These are phyloP conservation scores for Suhomyces kilbournensis DNA, from an alignment of 805 yeast genomes.

Conservation along the genomic window DNA sequence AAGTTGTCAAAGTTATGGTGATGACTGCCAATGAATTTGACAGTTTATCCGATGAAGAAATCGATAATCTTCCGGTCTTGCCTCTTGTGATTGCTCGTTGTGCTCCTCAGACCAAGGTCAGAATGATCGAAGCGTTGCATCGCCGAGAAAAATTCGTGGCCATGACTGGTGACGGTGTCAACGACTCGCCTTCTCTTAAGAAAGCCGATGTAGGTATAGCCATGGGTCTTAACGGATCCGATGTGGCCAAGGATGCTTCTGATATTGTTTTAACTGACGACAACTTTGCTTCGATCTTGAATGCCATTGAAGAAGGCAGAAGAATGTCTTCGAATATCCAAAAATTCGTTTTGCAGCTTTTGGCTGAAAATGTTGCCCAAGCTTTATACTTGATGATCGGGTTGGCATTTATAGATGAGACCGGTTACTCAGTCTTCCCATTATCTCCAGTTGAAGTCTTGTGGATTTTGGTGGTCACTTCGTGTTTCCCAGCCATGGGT, in stretches of 20 bases:
- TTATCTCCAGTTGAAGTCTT: constrained; percentile 72
- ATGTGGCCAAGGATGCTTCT: constrained; percentile 81
- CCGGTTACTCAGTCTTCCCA: constrained; percentile 74
- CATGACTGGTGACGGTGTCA: constrained; percentile 66
- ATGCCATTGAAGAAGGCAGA: constrained; percentile 78
- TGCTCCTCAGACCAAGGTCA: constrained; percentile 42
- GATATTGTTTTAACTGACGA: constrained; percentile 71
- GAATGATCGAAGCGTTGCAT: constrained; percentile 41
- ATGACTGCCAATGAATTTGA: constrained; percentile 40
- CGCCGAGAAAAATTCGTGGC: constrained; percentile 36
- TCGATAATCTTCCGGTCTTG: constrained; percentile 34
- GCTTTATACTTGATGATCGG: constrained; percentile 68
- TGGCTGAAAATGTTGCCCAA: constrained; percentile 67
- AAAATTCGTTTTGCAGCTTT: constrained; percentile 69
- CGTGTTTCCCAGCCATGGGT: constrained; percentile 85
- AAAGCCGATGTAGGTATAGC: constrained; percentile 81
- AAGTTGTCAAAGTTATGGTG: constrained; percentile 49
- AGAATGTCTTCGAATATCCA: constrained; percentile 77
- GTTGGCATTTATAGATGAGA: constrained; percentile 61
- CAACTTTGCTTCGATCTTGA: constrained; percentile 74
- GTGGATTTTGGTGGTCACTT: constrained; percentile 76
- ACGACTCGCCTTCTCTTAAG: constrained; percentile 75
- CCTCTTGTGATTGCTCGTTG: constrained; percentile 42
- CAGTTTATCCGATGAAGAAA: constrained; percentile 27
- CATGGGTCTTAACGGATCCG: constrained; percentile 76